Evolutionary conservation across 2,329 filamentous ascomycete genomes (phyloP).

Genomic region (Aspergillus awamori): DNA sequence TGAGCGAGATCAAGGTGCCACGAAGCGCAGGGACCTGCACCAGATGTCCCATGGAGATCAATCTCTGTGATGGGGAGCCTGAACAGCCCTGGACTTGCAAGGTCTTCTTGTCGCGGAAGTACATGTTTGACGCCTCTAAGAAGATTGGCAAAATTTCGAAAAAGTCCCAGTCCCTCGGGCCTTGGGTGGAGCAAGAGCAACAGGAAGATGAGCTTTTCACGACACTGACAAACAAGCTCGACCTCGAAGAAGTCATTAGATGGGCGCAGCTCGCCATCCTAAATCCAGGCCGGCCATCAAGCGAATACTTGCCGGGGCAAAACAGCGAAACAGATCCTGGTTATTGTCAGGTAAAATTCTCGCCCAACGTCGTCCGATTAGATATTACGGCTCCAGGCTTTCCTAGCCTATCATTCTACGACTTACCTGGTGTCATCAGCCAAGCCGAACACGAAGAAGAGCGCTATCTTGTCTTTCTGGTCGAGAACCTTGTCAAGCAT

Average conservation of each 20-base stretch:
- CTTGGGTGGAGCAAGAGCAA: slow-evolving; percentile 61
- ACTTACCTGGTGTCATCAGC: slow-evolving; percentile 80
- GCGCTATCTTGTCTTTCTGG: slow-evolving; percentile 69
- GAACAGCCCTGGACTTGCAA: slow-evolving; percentile 64
- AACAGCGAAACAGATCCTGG: slow-evolving; percentile 41
- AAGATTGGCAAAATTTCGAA: slow-evolving; percentile 53
- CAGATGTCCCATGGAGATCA: slow-evolving; percentile 77
- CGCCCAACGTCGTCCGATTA: slow-evolving; percentile 77
- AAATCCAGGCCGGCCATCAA: slow-evolving; percentile 62
- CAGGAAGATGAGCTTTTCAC: slow-evolving; percentile 61
- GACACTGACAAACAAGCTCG: slow-evolving; percentile 60
- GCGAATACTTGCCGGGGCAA: slow-evolving; percentile 57
- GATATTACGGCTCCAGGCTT: slow-evolving; percentile 73
- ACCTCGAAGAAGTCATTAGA: slow-evolving; percentile 69
- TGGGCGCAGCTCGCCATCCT: slow-evolving; percentile 78
- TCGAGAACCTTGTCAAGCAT: slow-evolving; percentile 68
- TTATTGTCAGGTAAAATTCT: slow-evolving; percentile 65
- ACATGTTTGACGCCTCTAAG: slow-evolving; percentile 50
- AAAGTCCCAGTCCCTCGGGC: slow-evolving; percentile 60
- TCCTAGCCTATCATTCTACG: slow-evolving; percentile 78
- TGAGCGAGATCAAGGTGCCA: slow-evolving; percentile 70
- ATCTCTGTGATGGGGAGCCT: slow-evolving; percentile 59
- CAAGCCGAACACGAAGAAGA: slow-evolving; percentile 67
- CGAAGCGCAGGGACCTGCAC: slow-evolving; percentile 75
- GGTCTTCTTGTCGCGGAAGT: slow-evolving; percentile 68